A percentile compares a stretch with the other conserved stretches of the same genome.
These are phyloP conservation scores for Anisodus acutangulus DNA, from an alignment of 257 asterid species.

Conservation along the genomic window DNA sequence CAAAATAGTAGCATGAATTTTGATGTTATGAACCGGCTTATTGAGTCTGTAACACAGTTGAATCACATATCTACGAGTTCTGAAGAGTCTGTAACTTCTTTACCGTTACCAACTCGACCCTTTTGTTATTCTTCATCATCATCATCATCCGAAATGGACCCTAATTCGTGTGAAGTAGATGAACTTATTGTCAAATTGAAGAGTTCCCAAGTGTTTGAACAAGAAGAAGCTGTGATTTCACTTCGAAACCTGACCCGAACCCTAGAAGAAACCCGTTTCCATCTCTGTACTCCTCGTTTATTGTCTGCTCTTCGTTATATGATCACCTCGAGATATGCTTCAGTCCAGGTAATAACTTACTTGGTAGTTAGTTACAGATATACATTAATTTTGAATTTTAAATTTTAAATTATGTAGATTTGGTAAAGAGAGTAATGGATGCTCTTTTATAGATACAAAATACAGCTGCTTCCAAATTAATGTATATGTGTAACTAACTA, in stretches of 20 bases:
- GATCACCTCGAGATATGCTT: constrained; percentile 55
- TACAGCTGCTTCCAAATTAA: too few relatives aligned
- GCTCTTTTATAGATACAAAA: too few relatives aligned
- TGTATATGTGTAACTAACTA: too few relatives aligned
- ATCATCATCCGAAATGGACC: constrained; percentile 61
- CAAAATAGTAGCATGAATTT: neutral
- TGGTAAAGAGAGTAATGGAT: too few relatives aligned
- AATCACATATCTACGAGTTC: constrained; percentile 50
- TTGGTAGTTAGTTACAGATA: too few relatives aligned
- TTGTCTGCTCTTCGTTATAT: constrained; percentile 55
- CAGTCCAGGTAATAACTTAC: constrained; percentile 43
- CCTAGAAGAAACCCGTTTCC: constrained; percentile 61
- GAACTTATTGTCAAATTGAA: constrained; percentile 51
- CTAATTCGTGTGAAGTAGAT: constrained; percentile 56
- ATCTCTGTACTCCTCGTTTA: constrained; percentile 68
- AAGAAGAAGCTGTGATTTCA: constrained; percentile 65
- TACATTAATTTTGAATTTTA: too few relatives aligned
- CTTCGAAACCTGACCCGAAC: constrained; percentile 75
- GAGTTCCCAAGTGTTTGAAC: constrained; percentile 69
- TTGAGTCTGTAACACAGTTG: constrained; percentile 24
- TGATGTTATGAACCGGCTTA: constrained; percentile 5
- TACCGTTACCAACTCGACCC: neutral
- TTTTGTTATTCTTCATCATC: constrained; percentile 62
- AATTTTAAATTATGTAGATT: too few relatives aligned
- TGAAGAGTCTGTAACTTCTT: constrained; percentile 45